Evolutionary conservation across 768 basidiomycete genomes (phyloP).

Genomic region (Jaapia argillacea): DNA sequence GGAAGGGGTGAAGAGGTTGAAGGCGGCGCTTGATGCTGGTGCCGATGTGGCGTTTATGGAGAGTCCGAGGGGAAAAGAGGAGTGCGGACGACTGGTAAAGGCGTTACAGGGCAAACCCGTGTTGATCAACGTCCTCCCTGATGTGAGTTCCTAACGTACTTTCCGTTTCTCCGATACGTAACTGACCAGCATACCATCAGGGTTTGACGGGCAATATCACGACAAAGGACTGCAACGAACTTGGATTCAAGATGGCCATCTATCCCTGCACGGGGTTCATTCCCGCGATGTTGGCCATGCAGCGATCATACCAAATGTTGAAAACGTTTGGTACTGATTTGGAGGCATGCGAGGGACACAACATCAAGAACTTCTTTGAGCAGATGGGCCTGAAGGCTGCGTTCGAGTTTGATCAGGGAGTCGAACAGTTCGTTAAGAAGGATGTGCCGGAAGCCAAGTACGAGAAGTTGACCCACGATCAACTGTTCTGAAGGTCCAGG

Average conservation of each 20-base stretch:
- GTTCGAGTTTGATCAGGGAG: neutral
- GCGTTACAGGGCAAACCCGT: constrained; percentile 15
- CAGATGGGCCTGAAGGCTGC: neutral
- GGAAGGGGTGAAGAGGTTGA: constrained; percentile 14
- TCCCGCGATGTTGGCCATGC: constrained; percentile 16
- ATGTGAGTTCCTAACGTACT: constrained; percentile 4
- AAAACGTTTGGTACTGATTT: constrained; percentile 15
- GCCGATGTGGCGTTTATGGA: constrained; percentile 20
- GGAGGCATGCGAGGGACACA: constrained; percentile 12
- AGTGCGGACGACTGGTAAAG: constrained; percentile 14
- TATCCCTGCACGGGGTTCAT: constrained; percentile 19
- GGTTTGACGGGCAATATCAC: constrained; percentile 15
- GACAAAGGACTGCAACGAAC: constrained; percentile 13
- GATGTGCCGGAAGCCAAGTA: neutral
- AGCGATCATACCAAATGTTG: constrained; percentile 14
- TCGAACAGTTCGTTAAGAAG: neutral
- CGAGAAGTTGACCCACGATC: neutral
- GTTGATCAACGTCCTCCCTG: constrained; percentile 19
- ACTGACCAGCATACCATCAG: neutral
- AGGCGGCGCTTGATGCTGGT: constrained; percentile 1
- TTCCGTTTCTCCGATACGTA: neutral
- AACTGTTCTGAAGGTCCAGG: neutral
- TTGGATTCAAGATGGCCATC: constrained; percentile 17
- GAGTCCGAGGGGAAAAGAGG: constrained; percentile 16
- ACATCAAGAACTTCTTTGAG: constrained; percentile 20